Conservation (phyloP, 2,329 filamentous ascomycete species). For the Epicoccum sorghinum region DNA sequence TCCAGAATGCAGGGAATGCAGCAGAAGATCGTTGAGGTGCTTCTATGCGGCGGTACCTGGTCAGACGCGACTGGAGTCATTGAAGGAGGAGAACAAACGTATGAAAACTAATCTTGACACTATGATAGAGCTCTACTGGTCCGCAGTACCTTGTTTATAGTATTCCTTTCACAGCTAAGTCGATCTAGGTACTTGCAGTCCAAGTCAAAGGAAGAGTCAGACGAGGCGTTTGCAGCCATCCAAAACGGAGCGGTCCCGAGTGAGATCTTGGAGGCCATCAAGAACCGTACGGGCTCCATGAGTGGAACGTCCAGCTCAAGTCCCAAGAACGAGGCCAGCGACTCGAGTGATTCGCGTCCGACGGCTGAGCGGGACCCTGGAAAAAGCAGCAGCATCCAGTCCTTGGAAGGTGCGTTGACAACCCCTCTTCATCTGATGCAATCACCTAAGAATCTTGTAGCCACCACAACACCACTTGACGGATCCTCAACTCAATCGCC, state of each 20-base stretch:
- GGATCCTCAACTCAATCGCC: not conserved
- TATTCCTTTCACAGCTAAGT: not conserved
- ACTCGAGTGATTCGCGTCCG: not conserved
- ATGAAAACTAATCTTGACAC: not conserved
- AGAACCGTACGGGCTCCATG: not conserved
- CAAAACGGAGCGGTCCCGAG: not conserved
- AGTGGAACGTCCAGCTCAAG: not conserved
- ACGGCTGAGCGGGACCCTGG: not conserved
- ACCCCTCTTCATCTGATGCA: no score
- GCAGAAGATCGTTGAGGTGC: not conserved
- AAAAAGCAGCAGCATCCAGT: not conserved
- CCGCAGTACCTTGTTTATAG: not conserved
- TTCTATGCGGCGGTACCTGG: not conserved
- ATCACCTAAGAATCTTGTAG: no score
- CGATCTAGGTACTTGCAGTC: not conserved
- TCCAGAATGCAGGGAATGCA: not conserved
- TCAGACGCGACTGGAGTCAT: not conserved
- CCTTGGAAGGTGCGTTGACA: no score
- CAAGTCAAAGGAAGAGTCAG: not conserved
- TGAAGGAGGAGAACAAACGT: not conserved
- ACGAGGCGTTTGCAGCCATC: not conserved
- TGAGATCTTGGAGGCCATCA: not conserved
- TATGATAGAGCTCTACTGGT: constrained; percentile 1
- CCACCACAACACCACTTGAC: not conserved
- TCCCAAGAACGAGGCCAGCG: not conserved